Conservation (phyloP, 148 eudicot genomes). For the Silene conica region DNA sequence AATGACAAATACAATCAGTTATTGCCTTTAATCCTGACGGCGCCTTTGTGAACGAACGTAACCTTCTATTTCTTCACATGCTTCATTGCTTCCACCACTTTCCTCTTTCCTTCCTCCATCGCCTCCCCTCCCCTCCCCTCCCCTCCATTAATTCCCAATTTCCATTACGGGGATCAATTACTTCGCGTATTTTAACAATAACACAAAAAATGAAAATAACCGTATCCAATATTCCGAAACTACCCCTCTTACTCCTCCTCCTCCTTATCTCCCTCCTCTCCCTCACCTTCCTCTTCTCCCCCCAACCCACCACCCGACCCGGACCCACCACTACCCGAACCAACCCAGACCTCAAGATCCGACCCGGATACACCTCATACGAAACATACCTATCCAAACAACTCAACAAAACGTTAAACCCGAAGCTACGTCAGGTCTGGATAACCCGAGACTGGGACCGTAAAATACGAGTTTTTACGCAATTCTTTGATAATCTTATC, state of each 20-base stretch:
- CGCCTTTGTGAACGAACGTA: too few species aligned
- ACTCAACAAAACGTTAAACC: conserved; percentile 74
- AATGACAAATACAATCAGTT: too few species aligned
- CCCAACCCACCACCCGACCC: neutral
- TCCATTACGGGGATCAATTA: too few species aligned
- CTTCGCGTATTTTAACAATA: too few species aligned
- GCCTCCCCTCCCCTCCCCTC: too few species aligned
- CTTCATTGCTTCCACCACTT: too few species aligned
- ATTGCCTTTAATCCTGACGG: too few species aligned
- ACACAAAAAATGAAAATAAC: neutral
- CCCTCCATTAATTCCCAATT: too few species aligned
- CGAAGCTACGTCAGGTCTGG: conserved; percentile 68
- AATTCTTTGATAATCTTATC: conserved; percentile 47
- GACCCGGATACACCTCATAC: conserved; percentile 72
- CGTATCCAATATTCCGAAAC: conserved; percentile 17
- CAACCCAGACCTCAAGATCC: conserved; percentile 45
- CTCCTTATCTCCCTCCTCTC: conserved; percentile 26
- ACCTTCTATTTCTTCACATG: too few species aligned
- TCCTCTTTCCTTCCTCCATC: too few species aligned
- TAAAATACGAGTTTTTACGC: conserved; percentile 51
- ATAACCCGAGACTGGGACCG: conserved; percentile 79
- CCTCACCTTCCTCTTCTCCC: conserved; percentile 30
- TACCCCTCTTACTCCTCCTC: conserved; percentile 30
- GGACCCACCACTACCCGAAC: conserved; percentile 11
- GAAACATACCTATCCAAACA: conserved; percentile 59